A percentile compares a stretch with the other conserved stretches of the same genome.
These are phyloP conservation scores for Angomonas ambiguus DNA, from an alignment of 208 protist species.

Conservation along the genomic window DNA sequence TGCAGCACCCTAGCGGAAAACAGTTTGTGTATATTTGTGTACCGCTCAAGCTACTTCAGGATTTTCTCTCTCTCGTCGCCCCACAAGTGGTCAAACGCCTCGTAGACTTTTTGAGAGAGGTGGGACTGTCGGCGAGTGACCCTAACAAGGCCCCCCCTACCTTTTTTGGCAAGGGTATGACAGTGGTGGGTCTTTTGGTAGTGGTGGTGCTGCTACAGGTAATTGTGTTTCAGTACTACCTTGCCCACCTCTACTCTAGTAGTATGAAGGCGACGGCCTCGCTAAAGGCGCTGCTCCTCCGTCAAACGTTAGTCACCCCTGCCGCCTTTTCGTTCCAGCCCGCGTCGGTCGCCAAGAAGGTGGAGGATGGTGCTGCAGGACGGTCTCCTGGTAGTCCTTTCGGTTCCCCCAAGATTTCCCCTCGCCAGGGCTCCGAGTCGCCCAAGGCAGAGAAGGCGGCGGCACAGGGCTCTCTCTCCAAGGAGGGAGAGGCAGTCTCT, in stretches of 20 bases:
- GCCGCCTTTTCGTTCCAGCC: conserved; percentile 24
- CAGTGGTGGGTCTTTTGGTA: conserved; percentile 41
- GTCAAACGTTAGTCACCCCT: conserved; percentile 38
- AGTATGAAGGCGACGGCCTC: conserved; percentile 47
- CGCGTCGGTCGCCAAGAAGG: background rate
- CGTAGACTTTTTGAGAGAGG: conserved; percentile 47
- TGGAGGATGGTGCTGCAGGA: too few species aligned
- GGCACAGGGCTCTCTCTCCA: conserved; percentile 16
- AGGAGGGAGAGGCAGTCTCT: conserved; percentile 50
- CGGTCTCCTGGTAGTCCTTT: too few species aligned
- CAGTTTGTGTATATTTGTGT: conserved; percentile 60
- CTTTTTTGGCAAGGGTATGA: conserved; percentile 29
- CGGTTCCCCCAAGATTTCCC: background rate
- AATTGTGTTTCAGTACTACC: conserved; percentile 64
- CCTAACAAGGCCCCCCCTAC: background rate
- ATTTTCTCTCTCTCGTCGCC: conserved; percentile 39
- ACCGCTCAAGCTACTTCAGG: conserved; percentile 54
- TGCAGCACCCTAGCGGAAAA: conserved; percentile 52
- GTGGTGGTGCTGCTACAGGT: conserved; percentile 41
- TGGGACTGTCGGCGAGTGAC: conserved; percentile 18
- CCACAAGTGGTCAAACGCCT: conserved; percentile 45
- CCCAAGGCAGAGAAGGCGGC: background rate
- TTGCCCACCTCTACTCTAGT: conserved; percentile 53
- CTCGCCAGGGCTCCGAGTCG: background rate
- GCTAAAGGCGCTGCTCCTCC: conserved; percentile 57